These are phyloP conservation scores for Saccharomycopsis schoenii DNA, from an alignment of 805 yeast species.

Conservation along the genomic window DNA sequence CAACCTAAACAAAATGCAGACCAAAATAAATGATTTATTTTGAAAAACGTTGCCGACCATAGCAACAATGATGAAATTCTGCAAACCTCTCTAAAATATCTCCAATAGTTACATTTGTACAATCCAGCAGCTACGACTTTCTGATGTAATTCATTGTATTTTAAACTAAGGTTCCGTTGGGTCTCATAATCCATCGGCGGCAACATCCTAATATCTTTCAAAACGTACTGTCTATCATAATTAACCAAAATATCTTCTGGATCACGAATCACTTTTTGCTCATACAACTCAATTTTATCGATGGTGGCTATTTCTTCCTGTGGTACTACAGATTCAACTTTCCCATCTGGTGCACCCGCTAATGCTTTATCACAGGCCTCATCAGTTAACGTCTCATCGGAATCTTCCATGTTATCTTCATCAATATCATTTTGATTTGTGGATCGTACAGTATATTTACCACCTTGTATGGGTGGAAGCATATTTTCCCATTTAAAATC, in stretches of 20 bases:
- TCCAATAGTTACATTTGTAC: conserved; percentile 66
- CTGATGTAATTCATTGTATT: conserved; percentile 53
- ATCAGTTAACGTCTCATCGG: conserved; percentile 9
- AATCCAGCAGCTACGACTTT: conserved; percentile 45
- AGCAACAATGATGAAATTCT: conserved; percentile 49
- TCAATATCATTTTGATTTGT: not conserved
- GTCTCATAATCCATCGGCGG: conserved; percentile 64
- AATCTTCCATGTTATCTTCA: not conserved
- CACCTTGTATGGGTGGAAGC: conserved; percentile 87
- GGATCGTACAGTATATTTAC: conserved; percentile 31
- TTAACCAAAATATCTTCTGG: conserved; percentile 44
- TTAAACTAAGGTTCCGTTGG: conserved; percentile 44
- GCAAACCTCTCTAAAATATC: conserved; percentile 57
- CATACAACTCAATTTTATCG: conserved; percentile 25
- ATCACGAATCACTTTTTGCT: conserved; percentile 35
- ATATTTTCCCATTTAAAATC: conserved; percentile 61
- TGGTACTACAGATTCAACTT: conserved; percentile 43
- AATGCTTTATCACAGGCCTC: conserved; percentile 12
- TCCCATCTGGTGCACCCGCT: conserved; percentile 35
- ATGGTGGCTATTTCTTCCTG: conserved; percentile 35
- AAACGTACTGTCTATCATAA: conserved; percentile 48
- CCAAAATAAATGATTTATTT: conserved; percentile 32
- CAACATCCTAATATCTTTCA: conserved; percentile 41
- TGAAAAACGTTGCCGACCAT: conserved; percentile 40
- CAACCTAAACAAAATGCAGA: conserved; percentile 63